Percentiles rank a stretch among this genome's conserved stretches.
Evolutionary conservation across 352 stramenopile species (phyloP).

Genomic region (Globisporangium heterothallicum): DNA sequence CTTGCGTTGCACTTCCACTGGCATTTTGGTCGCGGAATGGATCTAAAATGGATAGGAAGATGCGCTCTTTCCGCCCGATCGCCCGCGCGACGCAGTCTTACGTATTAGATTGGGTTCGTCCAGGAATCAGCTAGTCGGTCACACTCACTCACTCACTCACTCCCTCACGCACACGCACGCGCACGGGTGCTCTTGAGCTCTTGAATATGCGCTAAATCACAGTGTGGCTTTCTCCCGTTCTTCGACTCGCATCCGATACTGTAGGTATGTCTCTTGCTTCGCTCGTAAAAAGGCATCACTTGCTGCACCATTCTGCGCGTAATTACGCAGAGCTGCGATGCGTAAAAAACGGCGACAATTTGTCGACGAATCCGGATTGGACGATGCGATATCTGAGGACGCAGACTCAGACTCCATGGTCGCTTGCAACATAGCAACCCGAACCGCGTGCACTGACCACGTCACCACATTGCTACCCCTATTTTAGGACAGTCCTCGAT

Average conservation of each 20-base stretch:
- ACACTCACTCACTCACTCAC: no score
- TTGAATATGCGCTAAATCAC: background rate
- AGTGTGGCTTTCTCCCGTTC: background rate
- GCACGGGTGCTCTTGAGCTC: no score
- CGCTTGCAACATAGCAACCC: no score
- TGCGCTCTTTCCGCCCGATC: background rate
- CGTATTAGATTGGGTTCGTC: no score
- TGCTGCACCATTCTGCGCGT: background rate
- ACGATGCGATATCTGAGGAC: background rate
- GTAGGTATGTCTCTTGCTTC: background rate
- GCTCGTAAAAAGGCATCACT: background rate
- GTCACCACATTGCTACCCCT: background rate
- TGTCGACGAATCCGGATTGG: background rate
- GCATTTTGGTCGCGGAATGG: conserved; percentile 29
- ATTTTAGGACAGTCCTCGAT: background rate
- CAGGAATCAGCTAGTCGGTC: no score
- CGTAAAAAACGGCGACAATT: background rate
- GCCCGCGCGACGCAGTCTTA: background rate
- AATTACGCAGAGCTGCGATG: background rate
- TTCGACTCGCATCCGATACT: background rate
- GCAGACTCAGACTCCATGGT: background rate
- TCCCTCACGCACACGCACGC: no score
- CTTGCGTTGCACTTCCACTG: conserved; percentile 94
- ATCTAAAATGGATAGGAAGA: background rate
- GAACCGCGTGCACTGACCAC: no score